Conservation (phyloP, 2,329 filamentous ascomycete species). For the Hysterium pulicare region DNA sequence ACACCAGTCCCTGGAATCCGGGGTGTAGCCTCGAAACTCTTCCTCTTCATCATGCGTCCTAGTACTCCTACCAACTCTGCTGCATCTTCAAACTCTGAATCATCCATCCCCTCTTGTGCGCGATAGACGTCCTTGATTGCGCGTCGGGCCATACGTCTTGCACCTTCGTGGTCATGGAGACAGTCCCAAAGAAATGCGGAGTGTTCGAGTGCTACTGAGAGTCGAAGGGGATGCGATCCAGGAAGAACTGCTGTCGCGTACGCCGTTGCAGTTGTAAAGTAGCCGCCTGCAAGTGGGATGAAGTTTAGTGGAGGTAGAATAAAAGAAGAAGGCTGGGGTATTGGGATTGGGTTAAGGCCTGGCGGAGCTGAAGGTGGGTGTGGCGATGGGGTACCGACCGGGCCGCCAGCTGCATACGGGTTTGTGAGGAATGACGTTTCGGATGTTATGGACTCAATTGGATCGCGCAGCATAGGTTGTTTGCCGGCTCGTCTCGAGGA, state of each 20-base stretch:
- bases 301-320: constrained; percentile 78
- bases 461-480: constrained; percentile 44
- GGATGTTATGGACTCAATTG: constrained; percentile 48
- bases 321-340: constrained; percentile 60
- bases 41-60: constrained; percentile 81
- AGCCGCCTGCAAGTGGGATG: constrained; percentile 73
- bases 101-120: constrained; percentile 86
- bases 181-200: constrained; percentile 93
- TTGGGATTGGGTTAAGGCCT: constrained; percentile 42
- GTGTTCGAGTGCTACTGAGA: constrained; percentile 90
- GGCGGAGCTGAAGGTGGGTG: constrained; percentile 41
- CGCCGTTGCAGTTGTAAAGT: constrained; percentile 73
- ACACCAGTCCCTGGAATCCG: constrained; percentile 23
- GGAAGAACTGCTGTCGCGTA: constrained; percentile 75
- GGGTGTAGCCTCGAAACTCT: constrained; percentile 38
- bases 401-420: constrained; percentile 41
- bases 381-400: constrained; percentile 41
- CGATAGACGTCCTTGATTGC: constrained; percentile 90
- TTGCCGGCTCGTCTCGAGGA: constrained; percentile 32
- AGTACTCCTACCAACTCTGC: constrained; percentile 82
- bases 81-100: constrained; percentile 91
- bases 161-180: constrained; percentile 73
- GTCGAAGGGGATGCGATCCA: constrained; percentile 82
- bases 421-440: constrained; percentile 52
- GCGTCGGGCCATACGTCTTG: constrained; percentile 71